phyloP scores from a whole-genome alignment of 2,329 filamentous ascomycete genomes.

The Parastagonospora nodorum region DNA sequence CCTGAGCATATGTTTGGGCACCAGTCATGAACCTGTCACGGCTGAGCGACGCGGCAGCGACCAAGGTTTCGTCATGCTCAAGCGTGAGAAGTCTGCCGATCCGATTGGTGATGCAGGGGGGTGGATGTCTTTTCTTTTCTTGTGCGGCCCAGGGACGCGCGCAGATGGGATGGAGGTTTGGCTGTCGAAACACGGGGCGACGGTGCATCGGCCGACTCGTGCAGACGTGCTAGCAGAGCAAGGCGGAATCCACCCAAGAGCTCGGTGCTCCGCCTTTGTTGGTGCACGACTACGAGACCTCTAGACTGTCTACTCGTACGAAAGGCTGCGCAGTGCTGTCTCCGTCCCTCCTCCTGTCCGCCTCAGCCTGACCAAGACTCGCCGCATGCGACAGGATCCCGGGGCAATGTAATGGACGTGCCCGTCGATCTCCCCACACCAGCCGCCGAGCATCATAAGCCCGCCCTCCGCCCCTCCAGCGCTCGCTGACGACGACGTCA shows the following conservation, averaged over 20 bases:
- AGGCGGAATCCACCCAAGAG: not conserved
- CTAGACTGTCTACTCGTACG: too few relatives aligned
- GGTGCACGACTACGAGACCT: too few relatives aligned
- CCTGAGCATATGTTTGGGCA: conserved; percentile 5
- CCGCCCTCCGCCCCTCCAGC: conserved; percentile 6
- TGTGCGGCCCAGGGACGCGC: conserved; percentile 9
- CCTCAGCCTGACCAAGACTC: conserved; percentile 13
- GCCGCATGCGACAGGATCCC: conserved; percentile 19
- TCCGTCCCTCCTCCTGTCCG: conserved; percentile 1
- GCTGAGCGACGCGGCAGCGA: conserved; percentile 11
- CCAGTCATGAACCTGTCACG: conserved; percentile 9
- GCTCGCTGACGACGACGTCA: conserved; percentile 13
- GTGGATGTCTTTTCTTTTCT: conserved; percentile 8
- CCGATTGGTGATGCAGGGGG: conserved; percentile 18
- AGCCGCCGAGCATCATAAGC: conserved; percentile 13
- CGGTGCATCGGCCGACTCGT: not conserved
- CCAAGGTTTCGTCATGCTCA: conserved; percentile 10
- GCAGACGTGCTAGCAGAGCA: not conserved
- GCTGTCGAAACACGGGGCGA: conserved; percentile 2
- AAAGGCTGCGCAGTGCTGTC: not conserved
- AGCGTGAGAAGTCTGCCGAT: conserved; percentile 2
- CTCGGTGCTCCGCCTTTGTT: too few relatives aligned
- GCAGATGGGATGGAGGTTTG: not conserved
- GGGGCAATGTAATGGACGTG: conserved; percentile 31
- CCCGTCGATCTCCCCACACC: conserved; percentile 22